A percentile compares a stretch with the other conserved stretches of the same genome.
phyloP scores from a whole-genome alignment of 306 rosid genomes.

The Cotoneaster glaucophyllus region DNA sequence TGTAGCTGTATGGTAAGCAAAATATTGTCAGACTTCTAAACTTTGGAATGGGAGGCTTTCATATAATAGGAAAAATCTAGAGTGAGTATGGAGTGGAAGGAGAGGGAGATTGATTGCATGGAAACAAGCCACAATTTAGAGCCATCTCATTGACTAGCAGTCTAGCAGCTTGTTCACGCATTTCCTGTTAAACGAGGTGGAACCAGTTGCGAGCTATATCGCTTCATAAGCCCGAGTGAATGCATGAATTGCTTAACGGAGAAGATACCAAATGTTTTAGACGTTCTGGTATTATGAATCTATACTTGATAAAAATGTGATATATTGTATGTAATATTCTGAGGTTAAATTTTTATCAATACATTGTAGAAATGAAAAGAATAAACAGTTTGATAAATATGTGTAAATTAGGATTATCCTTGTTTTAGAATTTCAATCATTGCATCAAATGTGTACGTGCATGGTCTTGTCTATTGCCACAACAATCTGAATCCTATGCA shows the following conservation, averaged over 20 bases:
- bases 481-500: not conserved
- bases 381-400: not conserved
- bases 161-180: not conserved
- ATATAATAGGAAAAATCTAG: not conserved
- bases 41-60: not conserved
- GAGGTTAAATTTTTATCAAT: too few species aligned
- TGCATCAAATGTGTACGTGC: not conserved
- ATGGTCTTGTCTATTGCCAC: not conserved
- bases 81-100: not conserved
- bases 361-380: not conserved
- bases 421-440: not conserved
- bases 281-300: not conserved
- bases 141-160: not conserved
- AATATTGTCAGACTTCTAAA: not conserved
- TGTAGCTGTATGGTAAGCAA: not conserved
- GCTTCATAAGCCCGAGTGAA: not conserved
- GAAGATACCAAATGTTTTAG: not conserved
- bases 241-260: not conserved
- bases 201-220: not conserved
- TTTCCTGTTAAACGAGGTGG: not conserved
- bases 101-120: not conserved
- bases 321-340: too few species aligned
- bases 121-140: not conserved
- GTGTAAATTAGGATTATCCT: not conserved
- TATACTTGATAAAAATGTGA: not conserved